Evolutionary conservation across 2,329 filamentous ascomycete genomes (phyloP).

Genomic region (Sporothrix phasma): DNA sequence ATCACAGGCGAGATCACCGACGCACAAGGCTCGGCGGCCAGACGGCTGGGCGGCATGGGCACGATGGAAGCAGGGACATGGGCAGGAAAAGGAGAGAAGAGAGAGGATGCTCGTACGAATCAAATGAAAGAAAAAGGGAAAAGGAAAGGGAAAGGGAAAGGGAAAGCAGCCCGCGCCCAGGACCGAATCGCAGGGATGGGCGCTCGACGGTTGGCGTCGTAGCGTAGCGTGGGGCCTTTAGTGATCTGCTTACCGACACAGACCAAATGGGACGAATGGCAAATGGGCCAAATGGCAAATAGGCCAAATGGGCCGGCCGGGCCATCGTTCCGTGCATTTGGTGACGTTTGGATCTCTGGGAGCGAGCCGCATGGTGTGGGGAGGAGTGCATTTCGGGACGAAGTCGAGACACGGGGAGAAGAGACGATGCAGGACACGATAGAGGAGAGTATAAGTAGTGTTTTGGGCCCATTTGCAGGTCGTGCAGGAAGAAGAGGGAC

Average conservation of each 20-base stretch:
- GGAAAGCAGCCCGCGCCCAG: neutral
- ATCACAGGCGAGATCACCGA: neutral
- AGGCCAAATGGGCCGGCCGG: conserved; percentile 19
- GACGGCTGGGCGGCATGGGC: conserved; percentile 11
- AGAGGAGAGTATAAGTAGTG: neutral
- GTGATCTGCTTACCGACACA: neutral
- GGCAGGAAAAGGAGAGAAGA: neutral
- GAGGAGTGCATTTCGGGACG: neutral
- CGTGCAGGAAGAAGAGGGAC: neutral
- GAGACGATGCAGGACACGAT: neutral
- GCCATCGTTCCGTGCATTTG: conserved; percentile 16
- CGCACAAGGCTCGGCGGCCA: neutral
- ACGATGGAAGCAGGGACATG: conserved; percentile 2
- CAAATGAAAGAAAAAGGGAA: neutral
- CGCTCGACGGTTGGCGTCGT: neutral
- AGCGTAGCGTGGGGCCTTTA: neutral
- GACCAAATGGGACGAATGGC: neutral
- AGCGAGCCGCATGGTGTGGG: neutral
- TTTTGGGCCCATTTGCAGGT: neutral
- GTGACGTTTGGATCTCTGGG: conserved; percentile 16
- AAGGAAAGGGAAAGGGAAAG: no score
- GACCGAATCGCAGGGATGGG: neutral
- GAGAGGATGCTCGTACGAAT: no score
- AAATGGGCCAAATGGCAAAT: no score
- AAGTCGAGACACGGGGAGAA: neutral